Conservation (phyloP, 805 yeast genomes). For the Metschnikowia gelsemii region DNA sequence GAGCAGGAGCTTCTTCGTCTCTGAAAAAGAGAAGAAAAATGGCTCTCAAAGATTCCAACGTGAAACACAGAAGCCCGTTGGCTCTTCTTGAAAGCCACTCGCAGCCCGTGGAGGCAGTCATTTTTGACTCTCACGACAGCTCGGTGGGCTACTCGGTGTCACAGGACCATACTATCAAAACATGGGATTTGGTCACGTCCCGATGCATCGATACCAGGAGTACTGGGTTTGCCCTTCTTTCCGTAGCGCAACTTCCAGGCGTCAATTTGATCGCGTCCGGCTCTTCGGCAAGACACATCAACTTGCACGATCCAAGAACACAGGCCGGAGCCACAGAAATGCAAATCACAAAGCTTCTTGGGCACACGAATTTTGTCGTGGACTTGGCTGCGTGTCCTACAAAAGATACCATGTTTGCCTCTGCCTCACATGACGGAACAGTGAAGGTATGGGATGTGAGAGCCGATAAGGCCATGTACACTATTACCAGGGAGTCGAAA, state of each 20-base stretch:
- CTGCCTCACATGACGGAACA: conserved; percentile 96
- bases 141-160: conserved; percentile 92
- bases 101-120: conserved; percentile 84
- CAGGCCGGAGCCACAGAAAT: conserved; percentile 54
- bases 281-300: conserved; percentile 97
- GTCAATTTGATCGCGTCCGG: conserved; percentile 81
- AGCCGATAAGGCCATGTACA: conserved; percentile 76
- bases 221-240: conserved; percentile 81
- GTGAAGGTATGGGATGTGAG: conserved; percentile 95
- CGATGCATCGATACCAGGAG: conserved; percentile 83
- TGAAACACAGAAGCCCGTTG: conserved; percentile 80
- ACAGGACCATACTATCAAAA: conserved; percentile 91
- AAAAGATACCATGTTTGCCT: conserved; percentile 77
- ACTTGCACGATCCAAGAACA: conserved; percentile 87
- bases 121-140: conserved; percentile 67
- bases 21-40: conserved; percentile 86
- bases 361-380: conserved; percentile 91
- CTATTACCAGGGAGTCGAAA: conserved; percentile 69
- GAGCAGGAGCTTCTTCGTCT: conserved; percentile 57
- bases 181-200: conserved; percentile 93
- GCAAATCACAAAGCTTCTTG: conserved; percentile 70
- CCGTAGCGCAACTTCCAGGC: conserved; percentile 65
- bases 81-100: conserved; percentile 76
- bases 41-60: conserved; percentile 71
- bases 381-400: conserved; percentile 71